These are phyloP conservation scores for Mortierella sp. DNA, from an alignment of 371 early-diverging fungal genomes.

Conservation along the genomic window DNA sequence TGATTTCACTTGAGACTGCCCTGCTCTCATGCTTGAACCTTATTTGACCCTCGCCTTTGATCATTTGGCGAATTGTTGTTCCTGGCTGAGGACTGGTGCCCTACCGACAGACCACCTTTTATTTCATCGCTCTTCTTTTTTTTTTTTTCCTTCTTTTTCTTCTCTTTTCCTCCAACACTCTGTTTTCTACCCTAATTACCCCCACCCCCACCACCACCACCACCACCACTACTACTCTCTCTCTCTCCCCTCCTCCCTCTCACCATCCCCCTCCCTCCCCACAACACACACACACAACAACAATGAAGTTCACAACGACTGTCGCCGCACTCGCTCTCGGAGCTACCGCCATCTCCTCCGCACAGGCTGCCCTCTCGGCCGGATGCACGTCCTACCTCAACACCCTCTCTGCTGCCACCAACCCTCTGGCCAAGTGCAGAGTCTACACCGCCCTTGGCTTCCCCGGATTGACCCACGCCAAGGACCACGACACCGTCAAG, in stretches of 20 bases:
- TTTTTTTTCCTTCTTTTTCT: neutral
- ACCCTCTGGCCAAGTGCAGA: slow-evolving; percentile 43
- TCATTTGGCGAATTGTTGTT: neutral
- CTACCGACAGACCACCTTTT: neutral
- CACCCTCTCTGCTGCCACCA: slow-evolving; percentile 16
- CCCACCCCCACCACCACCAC: neutral
- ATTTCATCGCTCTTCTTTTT: neutral
- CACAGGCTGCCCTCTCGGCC: slow-evolving; percentile 41
- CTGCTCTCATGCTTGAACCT: neutral
- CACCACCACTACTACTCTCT: neutral
- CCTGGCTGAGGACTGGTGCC: neutral
- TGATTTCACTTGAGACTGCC: neutral
- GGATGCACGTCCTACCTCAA: slow-evolving; percentile 32
- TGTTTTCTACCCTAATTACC: neutral
- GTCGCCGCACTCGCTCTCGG: slow-evolving; percentile 30
- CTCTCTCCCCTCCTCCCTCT: neutral
- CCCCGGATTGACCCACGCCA: slow-evolving; percentile 28
- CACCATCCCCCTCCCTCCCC: neutral
- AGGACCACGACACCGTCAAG: slow-evolving; percentile 46
- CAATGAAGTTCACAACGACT: slow-evolving; percentile 42
- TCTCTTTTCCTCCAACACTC: neutral
- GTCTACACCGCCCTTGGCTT: slow-evolving; percentile 53
- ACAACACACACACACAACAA: neutral
- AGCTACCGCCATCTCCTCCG: slow-evolving; percentile 30
- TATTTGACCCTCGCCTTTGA: too few species aligned